Base-by-base conservation (phyloP, 164 flowering plant species). In the Aristolochia fimbriata region DNA sequence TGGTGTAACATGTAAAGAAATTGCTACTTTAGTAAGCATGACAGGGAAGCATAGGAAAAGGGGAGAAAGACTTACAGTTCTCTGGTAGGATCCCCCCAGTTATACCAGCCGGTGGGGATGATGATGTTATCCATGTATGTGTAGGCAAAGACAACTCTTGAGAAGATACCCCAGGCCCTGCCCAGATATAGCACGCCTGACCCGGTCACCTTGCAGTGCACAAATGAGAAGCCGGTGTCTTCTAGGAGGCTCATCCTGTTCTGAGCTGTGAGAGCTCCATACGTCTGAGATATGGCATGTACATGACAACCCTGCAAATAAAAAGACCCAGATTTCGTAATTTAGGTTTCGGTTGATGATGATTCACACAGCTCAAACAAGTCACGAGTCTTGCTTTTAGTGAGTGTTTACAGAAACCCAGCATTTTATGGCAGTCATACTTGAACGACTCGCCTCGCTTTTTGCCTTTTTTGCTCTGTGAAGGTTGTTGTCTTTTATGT, bases 151-250 rank as follows among this genome's bases (percentile, higher is more conserved):
- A 94, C 78, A 2, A 94, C 99, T 65, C 96, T 80, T 10, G 99
- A 94, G 73, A 88, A 94, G 59, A 91, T 80, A 51, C 99, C 97
- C 97, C 97, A 94, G 6, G 99, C 99, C 68, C 99, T 79, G 7
- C 99, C 99, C 19, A 94, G 82, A 73, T 77, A 91, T 41, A 94
- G 77, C 6, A 85, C 96, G 15, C 99, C 99, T 4, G 99, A 87
- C 0, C 97, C 99, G 62, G 96, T 88, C 76, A 94, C 94, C 79
- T 80, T 87, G 62, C 99, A 94, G 66, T 87, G 80, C 57, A 91
- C 87, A 67, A 94, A 94, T 17, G 96, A 88, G 75, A 94, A 94
- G 16, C 99, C 97, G 53, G 91, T 88, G 76, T 91, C 97, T 0
- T 94, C 90, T 56, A 85, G 49, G 15, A 81, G 49, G 58, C 91